Percentiles rank a stretch among this genome's conserved stretches.
Evolutionary conservation across 2,329 filamentous ascomycete species (phyloP).

Genomic region (Monosporascus sp.): DNA sequence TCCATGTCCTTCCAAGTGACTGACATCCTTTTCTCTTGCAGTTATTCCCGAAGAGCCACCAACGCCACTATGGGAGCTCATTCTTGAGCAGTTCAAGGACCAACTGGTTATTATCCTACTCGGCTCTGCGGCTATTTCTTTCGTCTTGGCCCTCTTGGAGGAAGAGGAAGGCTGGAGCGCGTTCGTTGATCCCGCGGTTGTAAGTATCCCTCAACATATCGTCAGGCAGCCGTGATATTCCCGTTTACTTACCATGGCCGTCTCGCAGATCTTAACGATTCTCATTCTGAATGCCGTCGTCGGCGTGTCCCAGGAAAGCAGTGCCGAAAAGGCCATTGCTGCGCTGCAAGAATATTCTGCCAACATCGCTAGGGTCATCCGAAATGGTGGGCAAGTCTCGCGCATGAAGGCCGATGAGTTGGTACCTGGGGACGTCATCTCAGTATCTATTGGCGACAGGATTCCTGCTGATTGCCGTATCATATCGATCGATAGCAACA

Average conservation of each 20-base stretch:
- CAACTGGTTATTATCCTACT: slow-evolving; percentile 94
- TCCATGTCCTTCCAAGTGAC: slow-evolving; percentile 8
- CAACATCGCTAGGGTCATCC: slow-evolving; percentile 91
- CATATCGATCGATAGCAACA: slow-evolving; percentile 90
- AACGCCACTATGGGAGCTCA: slow-evolving; percentile 91
- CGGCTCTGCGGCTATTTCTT: slow-evolving; percentile 87
- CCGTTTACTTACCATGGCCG: slow-evolving; percentile 10
- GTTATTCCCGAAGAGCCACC: slow-evolving; percentile 80
- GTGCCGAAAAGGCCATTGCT: slow-evolving; percentile 96
- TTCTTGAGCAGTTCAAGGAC: slow-evolving; percentile 98
- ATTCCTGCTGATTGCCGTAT: slow-evolving; percentile 93
- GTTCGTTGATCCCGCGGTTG: slow-evolving; percentile 92
- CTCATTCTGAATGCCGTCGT: slow-evolving; percentile 95
- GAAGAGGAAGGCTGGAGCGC: slow-evolving; percentile 92
- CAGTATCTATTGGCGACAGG: slow-evolving; percentile 83
- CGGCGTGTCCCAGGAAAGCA: slow-evolving; percentile 97
- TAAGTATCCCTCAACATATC: slow-evolving; percentile 45
- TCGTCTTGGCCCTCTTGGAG: slow-evolving; percentile 88
- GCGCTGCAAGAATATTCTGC: slow-evolving; percentile 98
- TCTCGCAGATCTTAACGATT: slow-evolving; percentile 80
- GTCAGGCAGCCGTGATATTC: slow-evolving; percentile 1
- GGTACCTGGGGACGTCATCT: slow-evolving; percentile 89
- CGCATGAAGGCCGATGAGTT: slow-evolving; percentile 94
- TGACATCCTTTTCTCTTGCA: slow-evolving; percentile 19
- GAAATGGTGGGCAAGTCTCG: slow-evolving; percentile 69